These are phyloP conservation scores for Fusarium mangiferae DNA, from an alignment of 2,329 filamentous ascomycete species.

Conservation along the genomic window DNA sequence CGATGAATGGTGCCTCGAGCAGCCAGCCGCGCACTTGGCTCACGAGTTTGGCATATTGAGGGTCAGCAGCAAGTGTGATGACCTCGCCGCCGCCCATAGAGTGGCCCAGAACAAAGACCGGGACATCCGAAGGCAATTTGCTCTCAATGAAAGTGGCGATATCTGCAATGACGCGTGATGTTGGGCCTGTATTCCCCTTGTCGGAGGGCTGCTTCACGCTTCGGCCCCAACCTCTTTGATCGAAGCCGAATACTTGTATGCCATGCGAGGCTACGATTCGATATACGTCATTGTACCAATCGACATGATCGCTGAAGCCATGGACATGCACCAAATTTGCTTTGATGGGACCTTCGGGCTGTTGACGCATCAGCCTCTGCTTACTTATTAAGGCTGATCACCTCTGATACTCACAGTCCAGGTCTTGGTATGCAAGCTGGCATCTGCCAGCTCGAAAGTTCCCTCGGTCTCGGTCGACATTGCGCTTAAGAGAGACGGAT, in stretches of 20 bases:
- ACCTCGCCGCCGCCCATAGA: slow-evolving; percentile 89
- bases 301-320: slow-evolving; percentile 88
- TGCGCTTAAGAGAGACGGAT: slow-evolving; percentile 1
- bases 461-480: slow-evolving; percentile 61
- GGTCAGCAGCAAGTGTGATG: slow-evolving; percentile 67
- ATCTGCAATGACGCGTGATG: slow-evolving; percentile 77
- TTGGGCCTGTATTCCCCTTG: slow-evolving; percentile 79
- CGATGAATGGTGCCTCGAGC: slow-evolving; percentile 82
- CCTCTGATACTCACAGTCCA: slow-evolving; percentile 61
- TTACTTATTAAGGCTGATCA: neutral
- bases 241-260: slow-evolving; percentile 81
- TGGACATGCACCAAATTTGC: slow-evolving; percentile 87
- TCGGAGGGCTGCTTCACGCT: slow-evolving; percentile 71
- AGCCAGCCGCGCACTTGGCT: slow-evolving; percentile 76
- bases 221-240: slow-evolving; percentile 90
- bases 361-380: slow-evolving; percentile 16
- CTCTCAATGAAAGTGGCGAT: slow-evolving; percentile 78
- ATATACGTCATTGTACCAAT: slow-evolving; percentile 81
- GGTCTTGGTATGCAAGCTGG: slow-evolving; percentile 65
- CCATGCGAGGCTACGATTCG: slow-evolving; percentile 73
- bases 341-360: slow-evolving; percentile 67
- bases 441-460: slow-evolving; percentile 57
- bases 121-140: slow-evolving; percentile 64
- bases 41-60: slow-evolving; percentile 64
- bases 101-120: slow-evolving; percentile 88